A percentile compares a stretch with the other conserved stretches of the same genome.
These are phyloP conservation scores for Colletotrichum viniferum DNA, from an alignment of 2,329 filamentous ascomycete species.

Conservation along the genomic window DNA sequence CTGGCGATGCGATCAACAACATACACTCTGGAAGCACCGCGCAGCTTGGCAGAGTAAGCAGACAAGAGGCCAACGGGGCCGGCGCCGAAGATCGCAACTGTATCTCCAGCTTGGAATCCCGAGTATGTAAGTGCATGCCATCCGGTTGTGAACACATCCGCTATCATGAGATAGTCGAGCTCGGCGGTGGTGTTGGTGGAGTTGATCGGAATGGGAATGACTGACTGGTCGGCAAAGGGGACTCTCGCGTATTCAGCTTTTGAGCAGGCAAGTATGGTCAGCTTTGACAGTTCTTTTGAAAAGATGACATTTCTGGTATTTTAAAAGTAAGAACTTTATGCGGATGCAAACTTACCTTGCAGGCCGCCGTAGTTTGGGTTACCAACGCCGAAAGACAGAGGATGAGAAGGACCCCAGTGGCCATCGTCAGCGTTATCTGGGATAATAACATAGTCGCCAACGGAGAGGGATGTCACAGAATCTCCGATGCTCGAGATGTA, in stretches of 20 bases:
- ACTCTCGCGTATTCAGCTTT: conserved; percentile 60
- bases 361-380: background rate
- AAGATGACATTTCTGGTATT: background rate
- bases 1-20: conserved; percentile 23
- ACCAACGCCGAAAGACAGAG: background rate
- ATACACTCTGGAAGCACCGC: conserved; percentile 26
- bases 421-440: conserved; percentile 24
- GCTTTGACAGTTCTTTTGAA: background rate
- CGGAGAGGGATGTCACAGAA: conserved; percentile 33
- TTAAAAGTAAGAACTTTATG: background rate
- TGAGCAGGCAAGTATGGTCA: background rate
- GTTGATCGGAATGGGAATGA: conserved; percentile 55
- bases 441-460: conserved; percentile 44
- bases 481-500: conserved; percentile 37
- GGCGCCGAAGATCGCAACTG: conserved; percentile 66
- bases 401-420: background rate
- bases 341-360: background rate
- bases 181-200: conserved; percentile 58
- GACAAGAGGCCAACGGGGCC: conserved; percentile 67
- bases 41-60: conserved; percentile 27
- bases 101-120: conserved; percentile 64
- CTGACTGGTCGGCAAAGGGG: conserved; percentile 70
- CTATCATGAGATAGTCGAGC: conserved; percentile 58
- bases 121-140: conserved; percentile 61
- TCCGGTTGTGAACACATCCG: conserved; percentile 51